phyloP scores from a whole-genome alignment of 169 alveolate species.

The Plasmodium gonderi region DNA sequence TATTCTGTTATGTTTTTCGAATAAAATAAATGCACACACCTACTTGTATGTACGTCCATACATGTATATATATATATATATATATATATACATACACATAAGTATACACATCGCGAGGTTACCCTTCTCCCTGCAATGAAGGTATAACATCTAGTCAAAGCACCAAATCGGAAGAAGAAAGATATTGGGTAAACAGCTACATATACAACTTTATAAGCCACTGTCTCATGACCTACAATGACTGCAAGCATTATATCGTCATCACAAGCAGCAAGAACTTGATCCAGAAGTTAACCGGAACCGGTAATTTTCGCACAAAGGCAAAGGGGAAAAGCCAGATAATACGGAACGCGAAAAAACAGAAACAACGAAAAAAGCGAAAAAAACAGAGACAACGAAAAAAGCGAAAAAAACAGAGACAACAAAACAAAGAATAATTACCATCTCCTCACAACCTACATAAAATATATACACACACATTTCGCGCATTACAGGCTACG shows the following conservation, averaged over 20 bases:
- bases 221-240: constrained; percentile 38
- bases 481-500: constrained; percentile 12
- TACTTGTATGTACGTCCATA: neutral
- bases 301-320: constrained; percentile 9
- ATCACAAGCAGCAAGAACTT: constrained; percentile 31
- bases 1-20: neutral
- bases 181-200: constrained; percentile 56
- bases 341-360: neutral
- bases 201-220: constrained; percentile 67
- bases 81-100: neutral
- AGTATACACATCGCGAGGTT: neutral
- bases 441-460: too few species aligned
- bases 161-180: constrained; percentile 51
- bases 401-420: neutral
- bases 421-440: neutral
- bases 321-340: neutral
- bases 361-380: neutral
- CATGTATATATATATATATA: neutral
- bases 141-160: constrained; percentile 45
- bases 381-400: neutral
- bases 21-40: neutral
- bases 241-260: constrained; percentile 67
- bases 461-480: neutral
- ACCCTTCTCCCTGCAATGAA: neutral
- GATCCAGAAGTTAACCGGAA: constrained; percentile 62